These are phyloP conservation scores for Malus sylvestris DNA, from an alignment of 306 rosid genomes.

Conservation along the genomic window DNA sequence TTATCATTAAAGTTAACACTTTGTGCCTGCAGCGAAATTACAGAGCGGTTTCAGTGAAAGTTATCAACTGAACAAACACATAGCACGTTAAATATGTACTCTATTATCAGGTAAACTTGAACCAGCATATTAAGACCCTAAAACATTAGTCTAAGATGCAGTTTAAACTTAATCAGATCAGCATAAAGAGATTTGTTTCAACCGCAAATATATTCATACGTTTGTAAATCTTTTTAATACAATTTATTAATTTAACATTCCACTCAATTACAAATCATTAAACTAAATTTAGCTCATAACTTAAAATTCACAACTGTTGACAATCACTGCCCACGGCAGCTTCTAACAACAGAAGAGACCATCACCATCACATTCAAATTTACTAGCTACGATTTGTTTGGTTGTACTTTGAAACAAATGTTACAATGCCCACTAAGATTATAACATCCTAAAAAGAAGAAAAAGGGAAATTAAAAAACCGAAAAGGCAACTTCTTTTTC, in stretches of 20 bases:
- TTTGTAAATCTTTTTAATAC: background rate
- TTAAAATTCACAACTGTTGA: background rate
- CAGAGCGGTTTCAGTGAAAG: conserved; percentile 1
- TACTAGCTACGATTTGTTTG: background rate
- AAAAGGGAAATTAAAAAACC: background rate
- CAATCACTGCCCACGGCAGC: background rate
- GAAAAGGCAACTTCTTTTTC: background rate
- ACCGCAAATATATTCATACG: background rate
- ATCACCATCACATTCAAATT: background rate
- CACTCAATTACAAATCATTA: background rate
- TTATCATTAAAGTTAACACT: conserved; percentile 45
- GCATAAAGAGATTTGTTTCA: background rate
- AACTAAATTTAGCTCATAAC: background rate
- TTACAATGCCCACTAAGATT: background rate
- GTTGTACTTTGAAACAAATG: background rate
- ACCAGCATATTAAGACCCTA: background rate
- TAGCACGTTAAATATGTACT: conserved; percentile 2
- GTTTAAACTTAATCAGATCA: background rate
- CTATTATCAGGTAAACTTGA: conserved; percentile 1
- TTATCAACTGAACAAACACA: conserved; percentile 9
- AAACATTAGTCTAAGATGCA: background rate
- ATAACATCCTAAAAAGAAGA: background rate
- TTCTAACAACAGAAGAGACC: background rate
- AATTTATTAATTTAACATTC: background rate
- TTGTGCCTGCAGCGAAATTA: conserved; percentile 41